Evolutionary conservation across 208 protist species (phyloP), one percentile per base, ranked within the genome.

Genomic region (Trypanosoma theileri): DNA sequence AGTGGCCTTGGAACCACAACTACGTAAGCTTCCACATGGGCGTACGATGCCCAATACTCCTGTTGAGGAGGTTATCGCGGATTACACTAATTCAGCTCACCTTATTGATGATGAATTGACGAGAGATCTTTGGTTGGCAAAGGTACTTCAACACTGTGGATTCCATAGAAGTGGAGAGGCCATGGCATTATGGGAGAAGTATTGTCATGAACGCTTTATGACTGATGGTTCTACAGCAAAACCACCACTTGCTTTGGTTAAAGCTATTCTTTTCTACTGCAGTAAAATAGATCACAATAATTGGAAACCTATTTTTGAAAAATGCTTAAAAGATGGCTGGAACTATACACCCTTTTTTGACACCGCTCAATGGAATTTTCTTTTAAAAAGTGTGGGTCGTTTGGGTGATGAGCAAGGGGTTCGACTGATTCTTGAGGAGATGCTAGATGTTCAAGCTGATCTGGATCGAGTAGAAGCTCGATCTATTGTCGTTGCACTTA

Each of bases 381-480:
- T 96, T 58, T 73, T 96, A 26, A 89, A 93, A 66, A 91, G 85
- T 60, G 76, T 86, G 4, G 91, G 91, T 1, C 74, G 83, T 16
- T 85, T 92, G 64, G 86, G 81, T 12, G 91, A 96, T 58, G 88
- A 93, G 66, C 46, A 82, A 11, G 91, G 87, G 4, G 81, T 94
- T 40, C 60, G 78, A 57, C 46, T 88, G 53, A 41, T 96, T 17
- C 60, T 96, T 51, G 86, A 94, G 48, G 88, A 96, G 79, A 94
- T 94, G 87, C 66, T 91, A 17, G 88, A 94, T 56, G 88, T 94
- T 41, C 86, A 96, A 68, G 88, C 86, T 17, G 88, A 94, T 68
- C 59, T 94, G 2, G 88, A 94, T 77, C 88, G 85, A 53, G 75
- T 96, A 16, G 82, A 92, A 68, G 79, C 88, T 6, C 79, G 86